These are phyloP conservation scores for Paracorniculantispora psalliotae DNA, from an alignment of 2,329 filamentous ascomycete species.

Conservation along the genomic window DNA sequence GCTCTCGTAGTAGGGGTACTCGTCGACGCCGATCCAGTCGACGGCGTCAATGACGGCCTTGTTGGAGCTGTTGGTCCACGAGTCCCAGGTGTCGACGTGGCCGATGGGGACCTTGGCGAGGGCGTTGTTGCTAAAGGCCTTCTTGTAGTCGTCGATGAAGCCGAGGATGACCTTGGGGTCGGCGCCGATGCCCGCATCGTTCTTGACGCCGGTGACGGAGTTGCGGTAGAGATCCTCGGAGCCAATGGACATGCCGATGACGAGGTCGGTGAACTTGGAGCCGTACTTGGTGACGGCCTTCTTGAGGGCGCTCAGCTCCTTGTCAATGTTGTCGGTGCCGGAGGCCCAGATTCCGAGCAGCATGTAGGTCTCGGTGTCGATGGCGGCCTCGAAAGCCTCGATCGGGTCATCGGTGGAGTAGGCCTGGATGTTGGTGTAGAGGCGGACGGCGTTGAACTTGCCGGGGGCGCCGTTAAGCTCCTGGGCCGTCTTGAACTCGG, in stretches of 20 bases:
- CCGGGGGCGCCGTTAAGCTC: conserved; percentile 43
- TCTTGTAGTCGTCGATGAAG: conserved; percentile 63
- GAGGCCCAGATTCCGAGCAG: conserved; percentile 63
- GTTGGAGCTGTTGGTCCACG: conserved; percentile 56
- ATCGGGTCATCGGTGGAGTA: conserved; percentile 69
- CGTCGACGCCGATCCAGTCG: conserved; percentile 62
- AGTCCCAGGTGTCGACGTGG: conserved; percentile 66
- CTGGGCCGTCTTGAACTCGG: conserved; percentile 38
- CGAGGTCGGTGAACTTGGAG: conserved; percentile 46
- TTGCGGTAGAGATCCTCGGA: conserved; percentile 63
- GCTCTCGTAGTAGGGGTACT: conserved; percentile 63
- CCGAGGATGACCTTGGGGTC: conserved; percentile 53
- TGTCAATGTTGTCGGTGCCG: conserved; percentile 48
- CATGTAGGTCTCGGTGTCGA: conserved; percentile 54
- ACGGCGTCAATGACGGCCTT: conserved; percentile 54
- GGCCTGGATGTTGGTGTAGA: conserved; percentile 65
- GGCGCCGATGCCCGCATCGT: conserved; percentile 56
- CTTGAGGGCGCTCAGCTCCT: conserved; percentile 57
- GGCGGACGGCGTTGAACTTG: conserved; percentile 53
- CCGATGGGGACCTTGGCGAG: conserved; percentile 50
- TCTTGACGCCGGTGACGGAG: conserved; percentile 56
- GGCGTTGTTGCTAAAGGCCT: conserved; percentile 44
- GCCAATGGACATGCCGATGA: conserved; percentile 61
- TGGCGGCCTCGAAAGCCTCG: conserved; percentile 70
- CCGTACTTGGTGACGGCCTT: conserved; percentile 51